phyloP scores from a whole-genome alignment of 2,329 filamentous ascomycete genomes.

The Bipolaris oryzae region DNA sequence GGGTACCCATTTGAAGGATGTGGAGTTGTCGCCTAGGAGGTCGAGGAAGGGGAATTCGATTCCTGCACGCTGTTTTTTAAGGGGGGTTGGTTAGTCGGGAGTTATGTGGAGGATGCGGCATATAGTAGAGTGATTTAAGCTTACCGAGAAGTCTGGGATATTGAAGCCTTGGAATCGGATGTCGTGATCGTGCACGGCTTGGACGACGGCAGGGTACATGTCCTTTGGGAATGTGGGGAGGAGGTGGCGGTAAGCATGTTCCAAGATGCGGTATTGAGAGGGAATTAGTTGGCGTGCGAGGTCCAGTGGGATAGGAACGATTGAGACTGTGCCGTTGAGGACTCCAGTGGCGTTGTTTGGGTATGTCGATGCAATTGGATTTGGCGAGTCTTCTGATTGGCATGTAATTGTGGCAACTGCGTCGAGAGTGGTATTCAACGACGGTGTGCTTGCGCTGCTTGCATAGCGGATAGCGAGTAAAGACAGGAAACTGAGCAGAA shows the following conservation, averaged over 20 bases:
- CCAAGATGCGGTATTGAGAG: conserved; percentile 57
- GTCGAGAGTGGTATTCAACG: not conserved
- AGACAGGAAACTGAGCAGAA: conserved; percentile 35
- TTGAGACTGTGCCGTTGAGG: conserved; percentile 60
- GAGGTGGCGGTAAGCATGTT: conserved; percentile 55
- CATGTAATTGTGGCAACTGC: conserved; percentile 20
- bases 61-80: conserved; percentile 56
- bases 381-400: conserved; percentile 47
- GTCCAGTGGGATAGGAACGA: conserved; percentile 59
- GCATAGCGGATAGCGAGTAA: conserved; percentile 36
- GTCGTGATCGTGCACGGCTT: conserved; percentile 60
- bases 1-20: conserved; percentile 59
- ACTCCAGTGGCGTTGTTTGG: conserved; percentile 59
- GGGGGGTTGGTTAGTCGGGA: too few species aligned
- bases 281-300: conserved; percentile 58
- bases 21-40: conserved; percentile 57
- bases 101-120: too few species aligned
- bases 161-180: conserved; percentile 53
- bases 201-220: conserved; percentile 61
- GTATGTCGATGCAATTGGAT: conserved; percentile 57
- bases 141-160: conserved; percentile 58
- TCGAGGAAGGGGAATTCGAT: conserved; percentile 65
- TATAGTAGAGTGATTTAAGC: conserved; percentile 17
- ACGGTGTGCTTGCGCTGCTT: conserved; percentile 18
- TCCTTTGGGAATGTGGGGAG: conserved; percentile 58